Percentiles rank a stretch among this genome's conserved stretches.
Evolutionary conservation across 192 early-diverging fungal genomes (phyloP).

Genomic region (Coemansia sp.): DNA sequence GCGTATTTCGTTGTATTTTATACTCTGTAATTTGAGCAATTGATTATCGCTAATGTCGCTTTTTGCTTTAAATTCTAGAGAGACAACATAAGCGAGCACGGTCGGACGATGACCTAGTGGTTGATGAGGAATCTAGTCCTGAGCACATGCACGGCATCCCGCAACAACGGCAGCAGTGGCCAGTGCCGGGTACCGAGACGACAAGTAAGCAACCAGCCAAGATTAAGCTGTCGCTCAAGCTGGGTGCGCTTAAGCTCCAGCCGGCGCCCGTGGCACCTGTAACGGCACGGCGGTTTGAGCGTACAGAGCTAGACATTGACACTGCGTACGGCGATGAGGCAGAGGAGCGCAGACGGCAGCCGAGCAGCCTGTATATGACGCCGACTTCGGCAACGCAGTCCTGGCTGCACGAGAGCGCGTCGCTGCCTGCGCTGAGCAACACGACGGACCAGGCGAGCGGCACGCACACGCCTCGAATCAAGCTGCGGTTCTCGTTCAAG

Average conservation of each 20-base stretch:
- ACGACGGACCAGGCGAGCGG: conserved; percentile 4
- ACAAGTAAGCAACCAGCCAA: conserved; percentile 23
- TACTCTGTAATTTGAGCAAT: not conserved
- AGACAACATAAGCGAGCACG: conserved; percentile 17
- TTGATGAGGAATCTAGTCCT: conserved; percentile 3
- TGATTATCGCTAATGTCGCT: not conserved
- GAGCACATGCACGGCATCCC: not conserved
- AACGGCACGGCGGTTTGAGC: conserved; percentile 1
- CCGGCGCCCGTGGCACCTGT: not conserved
- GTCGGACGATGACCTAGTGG: not conserved
- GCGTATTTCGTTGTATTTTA: not conserved
- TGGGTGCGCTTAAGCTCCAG: conserved; percentile 27
- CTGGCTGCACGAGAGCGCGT: conserved; percentile 9
- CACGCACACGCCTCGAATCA: conserved; percentile 35
- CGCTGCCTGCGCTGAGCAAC: not conserved
- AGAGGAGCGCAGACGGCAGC: not conserved
- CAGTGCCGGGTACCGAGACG: not conserved
- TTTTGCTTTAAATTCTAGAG: conserved; percentile 10
- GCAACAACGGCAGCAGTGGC: not conserved
- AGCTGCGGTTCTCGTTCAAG: conserved; percentile 47
- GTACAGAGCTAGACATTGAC: conserved; percentile 10
- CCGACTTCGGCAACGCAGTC: conserved; percentile 5
- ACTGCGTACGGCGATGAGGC: not conserved
- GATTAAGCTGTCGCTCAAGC: conserved; percentile 50
- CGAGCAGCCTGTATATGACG: conserved; percentile 1